These are phyloP conservation scores for Fusarium sp. DNA, from an alignment of 2,329 filamentous ascomycete species.

Conservation along the genomic window DNA sequence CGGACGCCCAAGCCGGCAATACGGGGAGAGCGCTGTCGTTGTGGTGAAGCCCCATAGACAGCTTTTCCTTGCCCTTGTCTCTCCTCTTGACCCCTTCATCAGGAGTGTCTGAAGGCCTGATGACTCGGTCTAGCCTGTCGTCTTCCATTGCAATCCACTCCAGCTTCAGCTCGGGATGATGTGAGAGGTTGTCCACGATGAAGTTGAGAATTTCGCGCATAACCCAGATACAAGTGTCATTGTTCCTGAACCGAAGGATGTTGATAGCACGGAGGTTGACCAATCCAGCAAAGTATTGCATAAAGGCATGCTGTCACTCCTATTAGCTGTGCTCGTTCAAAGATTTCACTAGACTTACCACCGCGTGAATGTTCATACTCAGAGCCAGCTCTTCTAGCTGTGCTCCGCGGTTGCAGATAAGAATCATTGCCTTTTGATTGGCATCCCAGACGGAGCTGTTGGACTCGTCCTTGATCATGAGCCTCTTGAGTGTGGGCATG, in stretches of 20 bases:
- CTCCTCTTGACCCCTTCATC: slow-evolving; percentile 44
- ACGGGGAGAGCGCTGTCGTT: slow-evolving; percentile 40
- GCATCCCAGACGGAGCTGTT: slow-evolving; percentile 62
- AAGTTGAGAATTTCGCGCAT: slow-evolving; percentile 66
- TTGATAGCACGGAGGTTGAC: slow-evolving; percentile 62
- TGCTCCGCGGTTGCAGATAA: slow-evolving; percentile 61
- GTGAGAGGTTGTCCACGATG: slow-evolving; percentile 64
- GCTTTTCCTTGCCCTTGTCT: slow-evolving; percentile 50
- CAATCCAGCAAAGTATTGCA: slow-evolving; percentile 60
- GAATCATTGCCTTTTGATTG: slow-evolving; percentile 60
- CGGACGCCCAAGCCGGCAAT: slow-evolving; percentile 45
- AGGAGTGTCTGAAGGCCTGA: slow-evolving; percentile 50
- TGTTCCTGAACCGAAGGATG: slow-evolving; percentile 61
- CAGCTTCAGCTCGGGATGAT: slow-evolving; percentile 62
- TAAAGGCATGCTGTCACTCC: slow-evolving; percentile 60
- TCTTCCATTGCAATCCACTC: slow-evolving; percentile 66
- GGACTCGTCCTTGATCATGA: slow-evolving; percentile 67
- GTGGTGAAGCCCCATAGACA: slow-evolving; percentile 21
- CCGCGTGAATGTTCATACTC: slow-evolving; percentile 60
- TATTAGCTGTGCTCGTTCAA: slow-evolving; percentile 15
- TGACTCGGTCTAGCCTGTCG: slow-evolving; percentile 58
- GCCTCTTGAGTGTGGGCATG: slow-evolving; percentile 58
- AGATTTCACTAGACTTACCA: slow-evolving; percentile 55
- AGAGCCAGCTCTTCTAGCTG: slow-evolving; percentile 63
- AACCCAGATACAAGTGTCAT: slow-evolving; percentile 64